phyloP scores from a whole-genome alignment of 805 yeast genomes.

The Isabelozyma rhagii region DNA sequence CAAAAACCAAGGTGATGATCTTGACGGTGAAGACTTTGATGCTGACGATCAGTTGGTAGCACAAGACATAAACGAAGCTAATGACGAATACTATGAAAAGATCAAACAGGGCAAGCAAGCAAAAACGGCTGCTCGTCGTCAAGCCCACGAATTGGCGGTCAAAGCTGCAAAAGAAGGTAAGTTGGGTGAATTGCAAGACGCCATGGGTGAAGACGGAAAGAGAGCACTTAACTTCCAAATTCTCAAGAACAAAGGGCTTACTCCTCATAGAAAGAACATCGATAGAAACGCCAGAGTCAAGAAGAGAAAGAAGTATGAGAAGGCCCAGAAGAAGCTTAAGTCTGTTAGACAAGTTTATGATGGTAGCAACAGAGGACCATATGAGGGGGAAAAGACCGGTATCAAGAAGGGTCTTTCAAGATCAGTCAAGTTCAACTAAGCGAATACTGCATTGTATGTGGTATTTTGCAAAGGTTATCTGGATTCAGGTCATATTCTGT shows the following conservation, averaged over 20 bases:
- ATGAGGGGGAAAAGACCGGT: constrained; percentile 95
- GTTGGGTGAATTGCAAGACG: constrained; percentile 66
- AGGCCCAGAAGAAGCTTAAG: constrained; percentile 89
- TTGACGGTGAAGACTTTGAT: constrained; percentile 49
- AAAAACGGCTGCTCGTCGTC: constrained; percentile 53
- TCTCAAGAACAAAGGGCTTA: constrained; percentile 92
- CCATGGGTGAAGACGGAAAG: constrained; percentile 76
- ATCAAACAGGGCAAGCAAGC: constrained; percentile 46
- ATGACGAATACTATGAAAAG: constrained; percentile 55
- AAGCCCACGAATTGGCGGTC: constrained; percentile 68
- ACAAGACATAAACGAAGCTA: constrained; percentile 42
- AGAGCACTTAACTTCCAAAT: constrained; percentile 95
- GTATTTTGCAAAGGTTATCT: too few relatives aligned
- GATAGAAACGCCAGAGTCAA: constrained; percentile 94
- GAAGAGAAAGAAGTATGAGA: constrained; percentile 95
- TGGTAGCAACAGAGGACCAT: constrained; percentile 64
- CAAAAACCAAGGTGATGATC: constrained; percentile 53
- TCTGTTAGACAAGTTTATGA: constrained; percentile 89
- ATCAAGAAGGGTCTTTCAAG: constrained; percentile 91
- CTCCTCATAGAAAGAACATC: constrained; percentile 90
- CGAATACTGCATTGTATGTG: too few relatives aligned
- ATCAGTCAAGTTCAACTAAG: constrained; percentile 61
- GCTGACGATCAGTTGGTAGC: constrained; percentile 47
- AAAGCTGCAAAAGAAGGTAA: constrained; percentile 83
- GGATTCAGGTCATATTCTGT: background rate